Base-by-base conservation (phyloP, 2,329 filamentous ascomycete genomes). In the Alternaria dauci region DNA sequence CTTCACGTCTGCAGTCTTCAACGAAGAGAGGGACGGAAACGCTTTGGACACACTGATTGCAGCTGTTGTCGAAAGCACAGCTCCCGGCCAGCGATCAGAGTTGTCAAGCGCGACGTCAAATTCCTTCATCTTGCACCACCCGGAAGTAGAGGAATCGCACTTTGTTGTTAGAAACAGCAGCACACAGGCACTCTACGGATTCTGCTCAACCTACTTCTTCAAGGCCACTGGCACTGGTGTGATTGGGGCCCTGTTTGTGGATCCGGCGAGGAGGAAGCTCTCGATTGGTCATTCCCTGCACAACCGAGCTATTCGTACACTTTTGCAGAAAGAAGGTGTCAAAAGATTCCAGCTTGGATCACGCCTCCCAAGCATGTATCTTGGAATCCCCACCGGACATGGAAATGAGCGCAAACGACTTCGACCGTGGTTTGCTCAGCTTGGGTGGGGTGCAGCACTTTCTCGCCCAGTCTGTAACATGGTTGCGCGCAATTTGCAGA, bases 91-190 rank as follows among this genome's bases (percentile, higher is more conserved):
- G 44, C 87, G 87, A 23, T 92, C 86, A 1, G 86, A 93, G 71
- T 80, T 96, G 6, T 84, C 86, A 30, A 87, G 88, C 36, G 88
- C 91, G 4, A 89, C 85, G 1, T 89, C 92, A 1, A 86, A 86
- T 47, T 91, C 91, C 0, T 96, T 98, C 75, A 86, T 93, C 58
- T 81, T 97, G 2, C 87, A 85, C 65, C 88, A 89, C 68, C 82
- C 87, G 1, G 86, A 89, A 46, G 85, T 96, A 28, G 87, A 91
- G 57, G 93, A 97, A 78, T 83, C 89, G 0, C 94, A 98, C 76
- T 96, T 94, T 73, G 93, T 97, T 8, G 94, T 98, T 32, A 88
- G 94, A 20, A 98, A 97, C 76, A 96, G 92, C 80, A 96, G 91
- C 76, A 98, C 94, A 0, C 90, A 93, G 64, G 92, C 92, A 0